A percentile compares a stretch with the other conserved stretches of the same genome.
Conservation (phyloP, 192 early-diverging fungal species). For the Funneliformis mosseae region DNA sequence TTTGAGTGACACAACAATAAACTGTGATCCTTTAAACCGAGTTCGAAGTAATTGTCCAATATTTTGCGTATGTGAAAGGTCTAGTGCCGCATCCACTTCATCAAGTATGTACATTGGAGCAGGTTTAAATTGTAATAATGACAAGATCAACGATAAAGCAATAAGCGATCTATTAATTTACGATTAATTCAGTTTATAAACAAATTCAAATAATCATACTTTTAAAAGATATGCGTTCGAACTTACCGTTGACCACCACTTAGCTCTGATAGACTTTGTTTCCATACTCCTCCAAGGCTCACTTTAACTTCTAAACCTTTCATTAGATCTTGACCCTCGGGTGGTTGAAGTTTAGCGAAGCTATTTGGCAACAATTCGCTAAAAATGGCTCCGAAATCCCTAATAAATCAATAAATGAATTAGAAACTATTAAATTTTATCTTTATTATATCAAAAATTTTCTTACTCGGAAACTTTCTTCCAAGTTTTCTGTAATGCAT, state of each 20-base stretch:
- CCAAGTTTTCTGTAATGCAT: constrained; percentile 88
- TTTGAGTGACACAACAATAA: constrained; percentile 97
- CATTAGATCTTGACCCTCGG: constrained; percentile 76
- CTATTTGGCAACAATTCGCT: constrained; percentile 92
- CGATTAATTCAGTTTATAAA: constrained; percentile 23
- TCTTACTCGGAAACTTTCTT: constrained; percentile 82
- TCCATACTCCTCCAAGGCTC: constrained; percentile 95
- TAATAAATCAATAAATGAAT: constrained; percentile 35
- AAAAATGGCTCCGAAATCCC: constrained; percentile 97
- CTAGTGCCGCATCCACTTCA: constrained; percentile 98
- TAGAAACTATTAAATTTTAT: not conserved
- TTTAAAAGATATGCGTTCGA: not conserved
- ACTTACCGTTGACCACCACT: constrained; percentile 91
- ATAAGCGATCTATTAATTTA: constrained; percentile 76
- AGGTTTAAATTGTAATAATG: constrained; percentile 96
- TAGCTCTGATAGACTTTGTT: constrained; percentile 92
- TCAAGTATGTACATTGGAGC: constrained; percentile 99
- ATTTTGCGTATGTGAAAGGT: constrained; percentile 98
- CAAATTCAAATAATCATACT: constrained; percentile 9
- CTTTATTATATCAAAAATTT: not conserved
- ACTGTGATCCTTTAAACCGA: constrained; percentile 95
- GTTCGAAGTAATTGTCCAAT: constrained; percentile 93
- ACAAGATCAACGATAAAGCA: constrained; percentile 93
- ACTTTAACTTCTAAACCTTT: constrained; percentile 95
- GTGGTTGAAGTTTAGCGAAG: constrained; percentile 83